These are phyloP conservation scores for Diaporthe velutina DNA, from an alignment of 2,329 filamentous ascomycete genomes.

Conservation along the genomic window DNA sequence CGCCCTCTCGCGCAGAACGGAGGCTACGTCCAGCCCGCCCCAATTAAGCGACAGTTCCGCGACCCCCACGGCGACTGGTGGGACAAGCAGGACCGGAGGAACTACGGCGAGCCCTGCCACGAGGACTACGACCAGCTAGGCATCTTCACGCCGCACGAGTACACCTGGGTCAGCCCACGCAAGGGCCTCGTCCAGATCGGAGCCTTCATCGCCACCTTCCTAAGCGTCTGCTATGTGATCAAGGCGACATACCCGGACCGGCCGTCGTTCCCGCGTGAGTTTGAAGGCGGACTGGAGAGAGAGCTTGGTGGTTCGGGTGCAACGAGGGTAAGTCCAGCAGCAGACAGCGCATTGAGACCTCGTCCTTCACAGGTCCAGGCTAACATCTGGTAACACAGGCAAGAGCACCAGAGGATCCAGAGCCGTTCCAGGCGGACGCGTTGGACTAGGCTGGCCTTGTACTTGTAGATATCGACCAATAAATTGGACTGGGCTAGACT, in stretches of 20 bases:
- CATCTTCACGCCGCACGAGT: conserved; percentile 89
- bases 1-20: conserved; percentile 73
- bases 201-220: conserved; percentile 73
- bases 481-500: background rate
- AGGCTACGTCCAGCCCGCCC: conserved; percentile 83
- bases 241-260: conserved; percentile 79
- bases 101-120: conserved; percentile 96
- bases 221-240: conserved; percentile 76
- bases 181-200: conserved; percentile 79
- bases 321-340: conserved; percentile 67
- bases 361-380: background rate
- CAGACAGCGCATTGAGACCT: background rate
- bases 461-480: conserved; percentile 40
- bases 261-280: conserved; percentile 77
- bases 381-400: conserved; percentile 54
- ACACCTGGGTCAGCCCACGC: conserved; percentile 82
- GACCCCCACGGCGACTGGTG: conserved; percentile 96
- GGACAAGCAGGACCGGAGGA: conserved; percentile 97
- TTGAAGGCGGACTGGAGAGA: conserved; percentile 78
- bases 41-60: conserved; percentile 89
- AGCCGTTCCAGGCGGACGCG: conserved; percentile 57
- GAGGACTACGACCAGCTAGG: conserved; percentile 96
- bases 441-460: conserved; percentile 44
- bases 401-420: conserved; percentile 67
- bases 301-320: conserved; percentile 81